Conservation (phyloP, 1,284 basidiomycete species). For the Leccinum pachyderme region DNA sequence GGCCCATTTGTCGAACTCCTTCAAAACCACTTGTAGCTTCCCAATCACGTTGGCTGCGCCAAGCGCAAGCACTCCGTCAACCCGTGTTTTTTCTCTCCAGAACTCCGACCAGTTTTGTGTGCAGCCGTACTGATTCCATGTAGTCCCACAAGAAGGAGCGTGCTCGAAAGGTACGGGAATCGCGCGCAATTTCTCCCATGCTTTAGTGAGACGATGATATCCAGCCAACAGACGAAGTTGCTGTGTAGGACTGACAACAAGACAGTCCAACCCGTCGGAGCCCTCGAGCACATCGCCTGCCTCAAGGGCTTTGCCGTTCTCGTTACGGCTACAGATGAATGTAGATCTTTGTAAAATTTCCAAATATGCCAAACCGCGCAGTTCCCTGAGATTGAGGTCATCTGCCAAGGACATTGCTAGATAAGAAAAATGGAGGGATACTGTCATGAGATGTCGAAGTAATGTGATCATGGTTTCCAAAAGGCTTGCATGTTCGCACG, state of each 20-base stretch:
- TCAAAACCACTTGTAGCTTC: conserved; percentile 53
- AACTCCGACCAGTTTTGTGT: conserved; percentile 65
- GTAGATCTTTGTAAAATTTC: conserved; percentile 63
- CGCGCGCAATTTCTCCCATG: conserved; percentile 60
- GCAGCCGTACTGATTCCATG: conserved; percentile 68
- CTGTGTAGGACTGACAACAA: conserved; percentile 52
- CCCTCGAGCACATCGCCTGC: conserved; percentile 33
- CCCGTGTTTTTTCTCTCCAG: conserved; percentile 65
- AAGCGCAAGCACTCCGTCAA: conserved; percentile 53
- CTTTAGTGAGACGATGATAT: conserved; percentile 58
- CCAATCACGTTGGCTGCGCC: conserved; percentile 63
- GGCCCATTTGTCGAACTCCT: conserved; percentile 65
- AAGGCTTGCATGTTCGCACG: conserved; percentile 57
- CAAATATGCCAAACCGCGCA: conserved; percentile 63
- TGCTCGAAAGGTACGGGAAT: conserved; percentile 59
- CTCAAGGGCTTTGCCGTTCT: conserved; percentile 13
- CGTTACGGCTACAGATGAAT: conserved; percentile 38
- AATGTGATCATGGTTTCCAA: conserved; percentile 56
- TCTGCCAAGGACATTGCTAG: conserved; percentile 68
- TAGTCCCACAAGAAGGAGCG: conserved; percentile 54
- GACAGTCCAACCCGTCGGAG: conserved; percentile 39
- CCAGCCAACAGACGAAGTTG: conserved; percentile 62
- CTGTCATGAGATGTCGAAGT: conserved; percentile 54
- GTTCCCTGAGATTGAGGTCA: conserved; percentile 53
- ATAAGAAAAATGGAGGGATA: conserved; percentile 60